Conservation (phyloP, 805 yeast genomes). For the Saturnispora galanensis region DNA sequence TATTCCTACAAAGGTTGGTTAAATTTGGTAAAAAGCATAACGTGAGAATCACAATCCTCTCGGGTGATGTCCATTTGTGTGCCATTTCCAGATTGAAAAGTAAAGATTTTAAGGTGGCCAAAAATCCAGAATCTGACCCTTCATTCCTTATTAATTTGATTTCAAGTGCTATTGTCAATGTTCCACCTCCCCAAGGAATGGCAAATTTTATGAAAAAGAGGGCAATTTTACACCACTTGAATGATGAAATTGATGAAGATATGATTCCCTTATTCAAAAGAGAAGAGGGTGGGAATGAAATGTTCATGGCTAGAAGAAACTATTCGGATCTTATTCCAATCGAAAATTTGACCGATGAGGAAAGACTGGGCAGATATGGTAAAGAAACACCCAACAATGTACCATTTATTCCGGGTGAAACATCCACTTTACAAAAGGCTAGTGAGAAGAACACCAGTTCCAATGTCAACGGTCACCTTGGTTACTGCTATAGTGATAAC, state of each 20-base stretch:
- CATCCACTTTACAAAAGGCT: constrained; percentile 20
- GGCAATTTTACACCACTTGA: constrained; percentile 59
- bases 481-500: constrained; percentile 46
- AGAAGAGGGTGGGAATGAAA: constrained; percentile 44
- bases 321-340: constrained; percentile 61
- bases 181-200: constrained; percentile 89
- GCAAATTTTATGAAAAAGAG: constrained; percentile 63
- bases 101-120: constrained; percentile 32
- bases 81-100: constrained; percentile 71
- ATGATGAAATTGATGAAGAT: constrained; percentile 62
- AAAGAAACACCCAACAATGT: constrained; percentile 8
- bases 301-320: constrained; percentile 56
- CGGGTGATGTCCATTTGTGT: constrained; percentile 92
- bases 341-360: constrained; percentile 23
- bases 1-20: constrained; percentile 49
- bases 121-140: constrained; percentile 58
- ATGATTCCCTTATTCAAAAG: constrained; percentile 59
- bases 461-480: constrained; percentile 17
- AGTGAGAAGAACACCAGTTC: not conserved
- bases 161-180: constrained; percentile 82
- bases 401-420: constrained; percentile 10
- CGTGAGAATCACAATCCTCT: constrained; percentile 70
- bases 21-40: constrained; percentile 55
- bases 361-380: constrained; percentile 19
- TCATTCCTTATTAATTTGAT: constrained; percentile 73